These are phyloP conservation scores for Capronia americana DNA, from an alignment of 2,329 filamentous ascomycete genomes.

Conservation along the genomic window DNA sequence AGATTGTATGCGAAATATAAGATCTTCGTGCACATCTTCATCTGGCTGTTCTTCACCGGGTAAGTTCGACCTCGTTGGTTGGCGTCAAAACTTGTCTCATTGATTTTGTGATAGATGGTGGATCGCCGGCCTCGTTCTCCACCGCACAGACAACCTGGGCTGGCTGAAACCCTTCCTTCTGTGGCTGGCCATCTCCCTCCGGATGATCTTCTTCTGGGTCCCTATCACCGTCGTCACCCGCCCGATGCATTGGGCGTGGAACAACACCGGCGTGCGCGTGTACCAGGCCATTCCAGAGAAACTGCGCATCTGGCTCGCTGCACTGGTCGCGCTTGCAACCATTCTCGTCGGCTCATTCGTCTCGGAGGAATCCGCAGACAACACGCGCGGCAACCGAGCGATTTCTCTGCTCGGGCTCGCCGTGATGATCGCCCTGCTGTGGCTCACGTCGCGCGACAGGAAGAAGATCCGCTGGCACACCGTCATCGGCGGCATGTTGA, in stretches of 20 bases:
- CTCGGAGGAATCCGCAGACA: slow-evolving; percentile 73
- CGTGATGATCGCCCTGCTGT: slow-evolving; percentile 73
- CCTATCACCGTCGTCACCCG: slow-evolving; percentile 70
- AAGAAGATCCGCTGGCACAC: slow-evolving; percentile 70
- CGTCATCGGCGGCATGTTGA: slow-evolving; percentile 85
- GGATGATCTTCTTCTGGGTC: slow-evolving; percentile 75
- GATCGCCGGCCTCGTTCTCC: slow-evolving; percentile 75
- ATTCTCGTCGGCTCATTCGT: slow-evolving; percentile 81
- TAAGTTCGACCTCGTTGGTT: slow-evolving; percentile 13
- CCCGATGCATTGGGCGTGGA: slow-evolving; percentile 73
- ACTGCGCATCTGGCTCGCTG: slow-evolving; percentile 68
- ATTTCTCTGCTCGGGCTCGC: slow-evolving; percentile 79
- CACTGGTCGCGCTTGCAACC: slow-evolving; percentile 68
- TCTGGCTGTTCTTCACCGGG: slow-evolving; percentile 40
- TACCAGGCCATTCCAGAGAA: slow-evolving; percentile 70
- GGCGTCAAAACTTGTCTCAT: background rate
- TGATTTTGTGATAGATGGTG: slow-evolving; percentile 62
- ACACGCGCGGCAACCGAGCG: slow-evolving; percentile 79
- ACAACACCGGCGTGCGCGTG: slow-evolving; percentile 65
- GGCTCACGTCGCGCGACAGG: slow-evolving; percentile 72
- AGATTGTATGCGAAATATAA: slow-evolving; percentile 56
- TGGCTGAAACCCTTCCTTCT: slow-evolving; percentile 87
- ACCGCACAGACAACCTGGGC: slow-evolving; percentile 74
- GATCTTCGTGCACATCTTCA: slow-evolving; percentile 53
- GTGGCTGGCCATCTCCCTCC: slow-evolving; percentile 75